Evolutionary conservation across 192 early-diverging fungal genomes (phyloP), one percentile per base, ranked within the genome.

Genomic region (Chytriomyces sp.): DNA sequence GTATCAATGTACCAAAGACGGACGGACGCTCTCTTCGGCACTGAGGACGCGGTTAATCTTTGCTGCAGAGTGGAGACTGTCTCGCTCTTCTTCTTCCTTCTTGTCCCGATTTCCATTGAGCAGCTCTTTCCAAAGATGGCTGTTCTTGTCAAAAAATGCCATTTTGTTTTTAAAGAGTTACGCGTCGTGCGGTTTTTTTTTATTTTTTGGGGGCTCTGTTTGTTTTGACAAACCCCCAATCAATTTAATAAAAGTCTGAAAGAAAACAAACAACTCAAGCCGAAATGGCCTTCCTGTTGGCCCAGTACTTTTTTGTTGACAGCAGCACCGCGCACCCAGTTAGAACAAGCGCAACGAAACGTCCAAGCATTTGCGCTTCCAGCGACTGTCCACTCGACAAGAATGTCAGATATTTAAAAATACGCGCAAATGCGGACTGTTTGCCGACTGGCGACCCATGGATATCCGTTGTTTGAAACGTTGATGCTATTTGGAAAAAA

Each of bases 61-160:
- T 20, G 76, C 76, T 3, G 76, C 76, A 13, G 57, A 35, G 59
- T 59, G 28, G 11, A 77, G 59, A 10, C n/a, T 13, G 26, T 35
- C 26, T 6, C 26, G 35, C n/a, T 16, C 7, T 8, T 18, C 49
- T 18, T 57, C 7, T 6, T 65, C 23, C 7, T n/a, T 64, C 50
- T 44, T 11, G 20, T 76, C 24, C 8, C 62, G n/a, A 24, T 26
- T 46, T n/a, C 46, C 46, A 61, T 76, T 50, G 6, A 76, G 43
- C 35, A 76, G 64, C n/a, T 62, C 65, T 64, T 64, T 23, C 74
- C 74, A 76, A 26, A 66, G 45, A 6, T 18, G n/a, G 6, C 45
- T 43, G 26, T 43, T 65, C 23, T 50, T 65, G 45, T 76, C 64
- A 35, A 66, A 76, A 63, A 76, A 76, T 20, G 74, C 62, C 74